Percentiles rank a stretch among this genome's conserved stretches.
phyloP scores from a whole-genome alignment of 345 rosid species.

The Gossypium turneri region DNA sequence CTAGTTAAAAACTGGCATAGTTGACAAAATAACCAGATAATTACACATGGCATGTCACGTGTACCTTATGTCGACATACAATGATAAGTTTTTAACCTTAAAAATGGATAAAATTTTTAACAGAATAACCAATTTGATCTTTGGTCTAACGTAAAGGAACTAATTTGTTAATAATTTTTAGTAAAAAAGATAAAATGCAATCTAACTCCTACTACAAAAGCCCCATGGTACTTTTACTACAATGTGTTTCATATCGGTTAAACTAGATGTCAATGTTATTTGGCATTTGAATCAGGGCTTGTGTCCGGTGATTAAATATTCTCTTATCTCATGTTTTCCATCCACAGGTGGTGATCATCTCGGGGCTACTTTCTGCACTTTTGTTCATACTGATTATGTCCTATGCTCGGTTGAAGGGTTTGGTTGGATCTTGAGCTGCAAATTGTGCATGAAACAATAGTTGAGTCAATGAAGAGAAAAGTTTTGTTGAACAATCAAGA shows the following conservation, averaged over 20 bases:
- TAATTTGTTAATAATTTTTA: too few relatives aligned
- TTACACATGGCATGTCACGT: too few relatives aligned
- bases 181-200: too few relatives aligned
- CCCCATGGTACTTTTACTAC: too few relatives aligned
- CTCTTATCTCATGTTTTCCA: background rate
- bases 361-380: conserved; percentile 39
- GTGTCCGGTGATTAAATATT: background rate
- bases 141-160: too few relatives aligned
- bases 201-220: too few relatives aligned
- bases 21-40: too few relatives aligned
- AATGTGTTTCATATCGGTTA: background rate
- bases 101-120: too few relatives aligned
- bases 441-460: background rate
- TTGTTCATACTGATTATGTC: conserved; percentile 57
- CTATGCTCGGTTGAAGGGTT: conserved; percentile 81
- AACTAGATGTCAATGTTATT: conserved; percentile 5
- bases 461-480: background rate
- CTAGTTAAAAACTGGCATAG: too few relatives aligned
- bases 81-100: too few relatives aligned
- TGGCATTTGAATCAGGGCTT: background rate
- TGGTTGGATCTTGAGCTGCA: conserved; percentile 75
- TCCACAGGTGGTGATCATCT: conserved; percentile 55
- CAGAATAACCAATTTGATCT: too few relatives aligned
- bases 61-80: too few relatives aligned
- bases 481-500: background rate